Base-by-base conservation (phyloP, 371 early-diverging fungal genomes). In the Nematocida parisii region DNA sequence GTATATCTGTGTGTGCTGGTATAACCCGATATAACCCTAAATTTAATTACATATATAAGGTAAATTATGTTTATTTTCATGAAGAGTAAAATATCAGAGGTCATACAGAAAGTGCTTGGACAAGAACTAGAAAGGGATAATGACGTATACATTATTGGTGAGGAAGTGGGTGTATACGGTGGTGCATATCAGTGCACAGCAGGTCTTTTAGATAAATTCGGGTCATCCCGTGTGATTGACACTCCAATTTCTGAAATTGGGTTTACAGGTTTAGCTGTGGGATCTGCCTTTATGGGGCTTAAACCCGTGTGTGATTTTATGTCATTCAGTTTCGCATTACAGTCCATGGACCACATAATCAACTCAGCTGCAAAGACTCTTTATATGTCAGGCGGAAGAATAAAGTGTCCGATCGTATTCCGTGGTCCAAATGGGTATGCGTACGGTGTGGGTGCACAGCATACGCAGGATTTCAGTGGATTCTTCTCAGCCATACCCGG, bases 291-390 rank as follows among this genome's bases (percentile, higher is more conserved):
- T 81, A 89, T 91, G 75, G 98, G 98, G 44, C 90, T 97, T 56
- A 93, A 92, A 89, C 98, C 98, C 54, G 91, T 98, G 81, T 94
- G 95, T 90, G 97, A 98, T 88, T 98, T 96, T 89, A 98, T 98
- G 98, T 96, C 98, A 64, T 96, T 93, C 90, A 97, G 96, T 91
- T 98, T 98, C 90, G 92, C 96, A 58, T 93, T 98, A 93, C 98
- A 98, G 91, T 94, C 97, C 58, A 96, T 98, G 85, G 98, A 98
- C 87, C 98, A 98, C 85, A 92, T 98, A 73, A 93, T 98, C 86
- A 98, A 98, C 91, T 95, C 96, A 73, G 95, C 95, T 61, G 97
- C 95, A 82, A 97, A 97, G 89, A 93, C 94, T 39, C 90, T 91
- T 80, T 98, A 97, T 89, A 97, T 98, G 98, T 93, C 95, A 50